phyloP scores from a whole-genome alignment of 2,329 filamentous ascomycete genomes.

The Aspergillus eucalypticola region DNA sequence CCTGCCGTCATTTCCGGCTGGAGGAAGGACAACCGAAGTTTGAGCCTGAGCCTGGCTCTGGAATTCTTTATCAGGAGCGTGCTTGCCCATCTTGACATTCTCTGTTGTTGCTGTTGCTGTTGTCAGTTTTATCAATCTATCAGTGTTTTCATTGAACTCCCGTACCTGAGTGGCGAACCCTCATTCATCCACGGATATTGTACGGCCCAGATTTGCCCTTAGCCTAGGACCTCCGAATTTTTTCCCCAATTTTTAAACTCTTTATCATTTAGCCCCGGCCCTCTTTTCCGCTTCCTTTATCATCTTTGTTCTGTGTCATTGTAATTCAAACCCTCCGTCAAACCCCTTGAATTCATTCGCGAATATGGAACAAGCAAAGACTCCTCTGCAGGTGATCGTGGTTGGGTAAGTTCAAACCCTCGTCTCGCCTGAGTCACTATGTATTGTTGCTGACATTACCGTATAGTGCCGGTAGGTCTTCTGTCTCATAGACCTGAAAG shows the following conservation, averaged over 20 bases:
- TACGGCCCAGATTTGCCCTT: background rate
- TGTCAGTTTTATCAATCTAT: no score
- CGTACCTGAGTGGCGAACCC: background rate
- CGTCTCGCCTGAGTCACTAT: background rate
- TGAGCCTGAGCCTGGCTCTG: background rate
- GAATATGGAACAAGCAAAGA: slow-evolving; percentile 26
- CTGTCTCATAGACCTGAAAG: background rate
- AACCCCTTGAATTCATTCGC: slow-evolving; percentile 16
- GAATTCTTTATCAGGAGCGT: background rate
- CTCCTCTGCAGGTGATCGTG: slow-evolving; percentile 34
- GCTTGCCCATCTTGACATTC: background rate
- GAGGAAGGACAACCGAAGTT: background rate
- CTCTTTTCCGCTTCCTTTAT: background rate
- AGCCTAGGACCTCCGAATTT: background rate
- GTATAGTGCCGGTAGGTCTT: slow-evolving; percentile 31
- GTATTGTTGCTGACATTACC: slow-evolving; percentile 8
- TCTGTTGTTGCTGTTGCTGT: background rate
- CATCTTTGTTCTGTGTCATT: background rate
- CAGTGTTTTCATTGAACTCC: background rate
- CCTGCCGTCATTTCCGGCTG: background rate
- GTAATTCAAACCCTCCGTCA: background rate
- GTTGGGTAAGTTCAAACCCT: slow-evolving; percentile 32
- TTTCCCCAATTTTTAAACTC: background rate
- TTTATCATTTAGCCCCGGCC: background rate
- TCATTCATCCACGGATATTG: background rate